Evolutionary conservation across 192 early-diverging fungal species (phyloP), one percentile per base, ranked within the genome.

Genomic region (Kickxella alabastrina): DNA sequence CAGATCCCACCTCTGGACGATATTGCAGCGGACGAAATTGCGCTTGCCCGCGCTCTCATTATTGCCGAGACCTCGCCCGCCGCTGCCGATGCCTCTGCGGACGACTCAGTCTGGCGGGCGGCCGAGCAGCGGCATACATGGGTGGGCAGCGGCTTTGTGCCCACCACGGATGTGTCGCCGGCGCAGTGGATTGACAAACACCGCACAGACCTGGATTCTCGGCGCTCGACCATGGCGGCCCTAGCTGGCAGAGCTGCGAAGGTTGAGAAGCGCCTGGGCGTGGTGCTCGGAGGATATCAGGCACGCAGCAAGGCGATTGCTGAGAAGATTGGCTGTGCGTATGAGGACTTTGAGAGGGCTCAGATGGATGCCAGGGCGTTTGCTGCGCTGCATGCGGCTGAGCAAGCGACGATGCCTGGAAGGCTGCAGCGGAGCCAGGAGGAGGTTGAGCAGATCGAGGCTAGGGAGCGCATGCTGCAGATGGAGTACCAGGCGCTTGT

Each of bases 261-360:
- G 65, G 46, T 89, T 13, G 95, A 98, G 62, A 90, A 89, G 57
- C 87, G 87, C 49, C 60, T 93, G 18, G 78, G 66, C 10, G 77
- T 95, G 13, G 77, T 77, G 6, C 65, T 95, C 35, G 93, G 93
- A 41, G 93, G 93, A 23, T 92, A 93, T 65, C 81, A 88, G 74
- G 59, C 79, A 5, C 82, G 92, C 25, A 76, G 85, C 10, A 78
- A 76, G 41, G 57, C 79, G 44, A 57, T 95, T 18, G 35, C 61
- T n/a, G 80, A 83, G 14, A 83, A 91, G 36, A 71, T 89, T 10
- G 28, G 52, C 0, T 64, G 72, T 7, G 68, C 78, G 0, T 82
- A 75, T 62, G 80, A 83, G 31, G 83, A 84, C 34, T 57, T 82
- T 22, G 79, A 83, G 49, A 64, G 81, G 25, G 62, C 75, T 3